These are phyloP conservation scores for Ustulina deusta DNA, from an alignment of 2,329 filamentous ascomycete species.

Conservation along the genomic window DNA sequence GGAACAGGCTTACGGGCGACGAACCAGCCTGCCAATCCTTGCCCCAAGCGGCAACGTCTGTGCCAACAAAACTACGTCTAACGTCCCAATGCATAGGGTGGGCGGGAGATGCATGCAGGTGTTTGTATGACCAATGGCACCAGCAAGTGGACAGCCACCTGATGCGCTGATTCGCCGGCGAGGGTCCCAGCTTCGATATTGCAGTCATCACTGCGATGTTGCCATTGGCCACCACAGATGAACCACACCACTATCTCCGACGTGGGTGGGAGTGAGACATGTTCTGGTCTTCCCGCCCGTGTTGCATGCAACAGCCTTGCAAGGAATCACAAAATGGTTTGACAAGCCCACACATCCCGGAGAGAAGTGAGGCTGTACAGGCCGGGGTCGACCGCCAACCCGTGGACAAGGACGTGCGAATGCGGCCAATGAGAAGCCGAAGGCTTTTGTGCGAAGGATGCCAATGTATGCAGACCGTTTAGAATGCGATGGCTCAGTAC, in stretches of 20 bases:
- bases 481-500: slow-evolving; percentile 21
- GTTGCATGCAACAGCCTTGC: slow-evolving; percentile 53
- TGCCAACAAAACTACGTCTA: slow-evolving; percentile 20
- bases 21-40: slow-evolving; percentile 33
- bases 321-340: slow-evolving; percentile 48
- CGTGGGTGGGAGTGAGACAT: slow-evolving; percentile 46
- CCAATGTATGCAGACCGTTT: slow-evolving; percentile 29
- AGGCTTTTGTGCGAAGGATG: slow-evolving; percentile 24
- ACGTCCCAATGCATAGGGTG: slow-evolving; percentile 22
- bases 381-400: slow-evolving; percentile 45
- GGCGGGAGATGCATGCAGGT: slow-evolving; percentile 27
- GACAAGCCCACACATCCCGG: slow-evolving; percentile 47
- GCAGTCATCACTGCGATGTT: slow-evolving; percentile 28
- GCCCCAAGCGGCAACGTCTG: slow-evolving; percentile 17
- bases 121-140: slow-evolving; percentile 36
- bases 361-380: slow-evolving; percentile 53
- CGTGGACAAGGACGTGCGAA: slow-evolving; percentile 39
- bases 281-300: slow-evolving; percentile 46
- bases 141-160: slow-evolving; percentile 30
- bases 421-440: slow-evolving; percentile 28
- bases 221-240: slow-evolving; percentile 38
- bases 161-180: slow-evolving; percentile 37
- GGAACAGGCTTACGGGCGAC: slow-evolving; percentile 22
- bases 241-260: slow-evolving; percentile 51
- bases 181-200: slow-evolving; percentile 46